Evolutionary conservation across 495 filamentous ascomycete genomes (phyloP).

Genomic region (Xylaria sp.): DNA sequence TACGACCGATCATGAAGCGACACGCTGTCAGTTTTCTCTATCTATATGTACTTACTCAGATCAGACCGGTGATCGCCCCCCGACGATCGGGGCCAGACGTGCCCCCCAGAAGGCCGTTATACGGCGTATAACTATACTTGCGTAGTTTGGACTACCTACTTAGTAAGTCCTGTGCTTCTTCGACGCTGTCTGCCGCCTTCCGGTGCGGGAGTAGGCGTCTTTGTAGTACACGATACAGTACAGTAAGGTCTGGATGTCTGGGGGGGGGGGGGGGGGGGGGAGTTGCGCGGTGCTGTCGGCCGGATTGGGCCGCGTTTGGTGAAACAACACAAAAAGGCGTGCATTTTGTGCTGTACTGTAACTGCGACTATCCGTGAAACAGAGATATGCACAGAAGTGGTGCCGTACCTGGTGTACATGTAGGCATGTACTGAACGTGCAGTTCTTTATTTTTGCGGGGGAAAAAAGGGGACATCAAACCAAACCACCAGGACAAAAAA

Average conservation of each 20-base stretch:
- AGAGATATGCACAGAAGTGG: conserved; percentile 9
- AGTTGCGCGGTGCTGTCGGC: conserved; percentile 18
- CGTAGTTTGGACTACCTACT: too few species aligned
- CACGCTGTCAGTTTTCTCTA: not conserved
- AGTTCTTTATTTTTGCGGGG: not conserved
- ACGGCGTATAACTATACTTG: too few species aligned
- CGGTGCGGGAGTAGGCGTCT: not conserved
- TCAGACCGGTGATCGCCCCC: not conserved
- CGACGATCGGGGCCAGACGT: not conserved
- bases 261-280: too few species aligned
- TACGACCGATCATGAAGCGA: conserved; percentile 5
- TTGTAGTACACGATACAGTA: not conserved
- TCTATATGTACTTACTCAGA: not conserved
- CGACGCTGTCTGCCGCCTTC: not conserved
- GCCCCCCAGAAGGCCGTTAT: not conserved
- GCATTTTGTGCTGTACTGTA: not conserved
- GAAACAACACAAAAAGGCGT: conserved; percentile 20
- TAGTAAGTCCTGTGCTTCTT: not conserved
- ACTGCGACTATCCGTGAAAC: conserved; percentile 15
- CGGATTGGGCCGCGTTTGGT: conserved; percentile 26
- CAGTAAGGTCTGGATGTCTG: conserved; percentile 11
- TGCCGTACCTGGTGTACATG: too few species aligned
- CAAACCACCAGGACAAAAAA: not conserved
- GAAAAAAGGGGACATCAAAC: not conserved
- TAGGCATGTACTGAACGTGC: too few species aligned